Base-by-base conservation (phyloP, 2,329 filamentous ascomycete species). In the Trichoderma sp. region DNA sequence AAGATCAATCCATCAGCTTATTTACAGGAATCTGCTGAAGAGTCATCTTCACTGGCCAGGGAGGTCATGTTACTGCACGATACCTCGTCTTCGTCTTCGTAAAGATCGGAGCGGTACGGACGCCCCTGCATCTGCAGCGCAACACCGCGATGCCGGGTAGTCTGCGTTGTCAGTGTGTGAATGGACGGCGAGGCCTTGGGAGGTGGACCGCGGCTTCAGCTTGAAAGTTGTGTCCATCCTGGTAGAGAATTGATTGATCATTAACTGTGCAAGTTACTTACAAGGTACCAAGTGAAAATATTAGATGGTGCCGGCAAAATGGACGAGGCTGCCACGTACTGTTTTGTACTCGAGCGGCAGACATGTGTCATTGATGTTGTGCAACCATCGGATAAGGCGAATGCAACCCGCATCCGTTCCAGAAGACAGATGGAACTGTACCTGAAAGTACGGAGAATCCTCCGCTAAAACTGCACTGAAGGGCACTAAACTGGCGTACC, bases 61-160 rank as follows among this genome's bases (percentile, higher is more conserved):
- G 29, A 35, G 29, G 5, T 31, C 4, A 50, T 62, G 11, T 18
- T 11, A 35, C 29, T 63, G 9, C 29, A 33, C n/a, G 16, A n/a
- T 33, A 18, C 29, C 27, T 33, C 29, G 29, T 33, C 59, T 35
- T 63, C 59, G 59, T 50, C 60, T 72, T 64, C 29, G 59, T 35
- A 53, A 31, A 45, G 59, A 72, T 63, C 38, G 21, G 35, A 21
- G 33, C 35, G 29, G 38, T 56, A 65, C 69, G 60, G n/a, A 35
- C 14, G 59, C 69, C 69, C 69, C 69, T 72, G 69, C 69, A 33
- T 72, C 60, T 72, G 69, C 69, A 72, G 69, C 69, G 60, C 60
- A 72, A 65, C 69, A 41, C 60, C 21, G 31, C 27, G 29, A 41
- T 69, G 45, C 66, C 50, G 50, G 60, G 59, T 29, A 31, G 18